A percentile compares a stretch with the other conserved stretches of the same genome.
Evolutionary conservation across 208 protist genomes (phyloP).

Genomic region (Acanthamoeba healyi): DNA sequence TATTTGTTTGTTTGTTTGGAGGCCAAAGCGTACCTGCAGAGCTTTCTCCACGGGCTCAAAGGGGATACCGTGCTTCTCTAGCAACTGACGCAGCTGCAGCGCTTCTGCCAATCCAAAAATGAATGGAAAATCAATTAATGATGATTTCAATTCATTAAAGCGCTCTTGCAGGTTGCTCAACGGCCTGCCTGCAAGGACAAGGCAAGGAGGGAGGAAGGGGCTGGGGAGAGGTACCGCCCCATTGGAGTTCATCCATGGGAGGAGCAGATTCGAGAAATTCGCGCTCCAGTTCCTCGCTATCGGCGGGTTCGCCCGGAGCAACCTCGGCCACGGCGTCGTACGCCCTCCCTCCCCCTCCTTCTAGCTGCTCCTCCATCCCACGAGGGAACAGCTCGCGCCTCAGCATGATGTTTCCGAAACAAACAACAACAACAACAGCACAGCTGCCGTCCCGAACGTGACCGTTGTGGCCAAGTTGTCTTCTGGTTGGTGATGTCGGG

Average conservation of each 20-base stretch:
- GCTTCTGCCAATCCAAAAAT: neutral
- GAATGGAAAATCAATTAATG: too few species aligned
- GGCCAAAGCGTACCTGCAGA: neutral
- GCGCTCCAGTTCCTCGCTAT: constrained; percentile 50
- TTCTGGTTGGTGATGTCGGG: too few species aligned
- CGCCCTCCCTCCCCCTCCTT: neutral
- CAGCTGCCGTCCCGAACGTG: too few species aligned
- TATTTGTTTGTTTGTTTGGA: neutral
- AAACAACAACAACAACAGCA: too few species aligned
- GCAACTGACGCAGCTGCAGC: constrained; percentile 29
- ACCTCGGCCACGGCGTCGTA: neutral
- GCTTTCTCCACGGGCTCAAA: constrained; percentile 34
- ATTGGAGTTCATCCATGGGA: constrained; percentile 34
- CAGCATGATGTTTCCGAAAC: constrained; percentile 9
- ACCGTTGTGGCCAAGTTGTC: too few species aligned
- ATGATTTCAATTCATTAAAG: neutral
- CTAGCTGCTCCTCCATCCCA: too few species aligned
- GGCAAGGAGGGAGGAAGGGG: too few species aligned
- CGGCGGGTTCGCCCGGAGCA: neutral
- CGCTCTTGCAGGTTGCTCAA: neutral
- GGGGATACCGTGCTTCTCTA: constrained; percentile 40
- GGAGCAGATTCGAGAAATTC: constrained; percentile 40
- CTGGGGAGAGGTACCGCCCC: neutral
- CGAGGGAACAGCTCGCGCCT: constrained; percentile 32
- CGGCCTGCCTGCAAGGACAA: neutral